Conservation (phyloP, 2,329 filamentous ascomycete genomes). For the Cladosporium sp. region DNA sequence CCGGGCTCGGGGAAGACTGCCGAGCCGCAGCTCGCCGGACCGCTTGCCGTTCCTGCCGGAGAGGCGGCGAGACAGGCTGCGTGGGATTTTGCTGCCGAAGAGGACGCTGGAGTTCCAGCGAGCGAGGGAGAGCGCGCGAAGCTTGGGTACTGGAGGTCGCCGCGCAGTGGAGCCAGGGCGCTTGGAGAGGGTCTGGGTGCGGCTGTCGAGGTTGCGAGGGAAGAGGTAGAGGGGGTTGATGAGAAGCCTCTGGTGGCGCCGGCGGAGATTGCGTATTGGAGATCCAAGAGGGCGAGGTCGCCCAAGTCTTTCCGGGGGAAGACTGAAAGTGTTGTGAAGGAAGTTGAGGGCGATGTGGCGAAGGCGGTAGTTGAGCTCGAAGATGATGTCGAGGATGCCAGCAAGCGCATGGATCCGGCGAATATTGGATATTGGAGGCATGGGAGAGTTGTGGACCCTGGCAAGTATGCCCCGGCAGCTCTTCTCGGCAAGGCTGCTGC, state of each 20-base stretch:
- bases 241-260: not conserved
- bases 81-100: not conserved
- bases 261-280: slow-evolving; percentile 4
- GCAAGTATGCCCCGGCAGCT: not conserved
- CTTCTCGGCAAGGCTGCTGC: not conserved
- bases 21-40: slow-evolving; percentile 8
- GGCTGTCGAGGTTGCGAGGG: not conserved
- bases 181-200: not conserved
- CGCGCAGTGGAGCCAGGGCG: not conserved
- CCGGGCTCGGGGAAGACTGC: slow-evolving; percentile 1
- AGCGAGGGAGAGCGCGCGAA: slow-evolving; percentile 2
- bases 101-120: slow-evolving; percentile 2
- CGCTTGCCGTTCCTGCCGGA: not conserved
- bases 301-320: not conserved
- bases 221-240: not conserved
- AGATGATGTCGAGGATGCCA: not conserved
- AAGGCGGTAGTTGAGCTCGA: not conserved
- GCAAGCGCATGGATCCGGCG: not conserved
- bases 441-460: slow-evolving; percentile 1
- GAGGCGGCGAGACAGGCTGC: not conserved
- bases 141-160: slow-evolving; percentile 3
- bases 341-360: not conserved
- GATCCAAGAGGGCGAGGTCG: not conserved
- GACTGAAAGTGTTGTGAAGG: not conserved
- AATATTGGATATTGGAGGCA: slow-evolving; percentile 8